These are phyloP conservation scores for Mucor irregularis DNA, from an alignment of 371 early-diverging fungal genomes.

Conservation along the genomic window DNA sequence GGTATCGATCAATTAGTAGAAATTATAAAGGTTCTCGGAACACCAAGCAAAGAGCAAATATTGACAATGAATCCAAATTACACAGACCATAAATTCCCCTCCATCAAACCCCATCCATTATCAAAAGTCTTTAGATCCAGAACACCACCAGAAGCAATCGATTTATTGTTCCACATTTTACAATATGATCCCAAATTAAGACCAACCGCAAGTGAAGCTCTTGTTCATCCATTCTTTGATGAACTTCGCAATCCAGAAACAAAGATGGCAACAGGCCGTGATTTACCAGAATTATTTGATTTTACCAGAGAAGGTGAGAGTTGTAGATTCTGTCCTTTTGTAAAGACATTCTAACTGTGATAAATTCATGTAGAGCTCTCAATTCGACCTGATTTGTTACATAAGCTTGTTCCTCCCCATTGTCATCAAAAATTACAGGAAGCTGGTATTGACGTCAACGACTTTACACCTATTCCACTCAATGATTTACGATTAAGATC, in stretches of 20 bases:
- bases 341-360: too few relatives aligned
- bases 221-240: slow-evolving; percentile 96
- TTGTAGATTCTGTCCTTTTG: background rate
- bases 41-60: slow-evolving; percentile 94
- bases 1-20: slow-evolving; percentile 99
- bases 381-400: slow-evolving; percentile 57
- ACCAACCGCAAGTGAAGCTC: slow-evolving; percentile 89
- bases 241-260: slow-evolving; percentile 87
- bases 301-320: slow-evolving; percentile 74
- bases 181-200: slow-evolving; percentile 94
- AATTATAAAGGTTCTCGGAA: slow-evolving; percentile 98
- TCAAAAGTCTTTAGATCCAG: slow-evolving; percentile 81
- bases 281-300: slow-evolving; percentile 87
- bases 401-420: slow-evolving; percentile 68
- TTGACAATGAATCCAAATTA: slow-evolving; percentile 93
- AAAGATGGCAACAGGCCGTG: slow-evolving; percentile 74
- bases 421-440: slow-evolving; percentile 49
- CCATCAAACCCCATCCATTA: slow-evolving; percentile 91
- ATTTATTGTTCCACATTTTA: slow-evolving; percentile 84
- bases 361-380: slow-evolving; percentile 36
- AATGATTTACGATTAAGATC: slow-evolving; percentile 18
- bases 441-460: slow-evolving; percentile 38
- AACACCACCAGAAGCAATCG: slow-evolving; percentile 82
- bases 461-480: slow-evolving; percentile 40
- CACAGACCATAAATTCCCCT: slow-evolving; percentile 94